A percentile compares a stretch with the other conserved stretches of the same genome.
Evolutionary conservation across 331 rosid species (phyloP).

Genomic region (Rosa hybrid): DNA sequence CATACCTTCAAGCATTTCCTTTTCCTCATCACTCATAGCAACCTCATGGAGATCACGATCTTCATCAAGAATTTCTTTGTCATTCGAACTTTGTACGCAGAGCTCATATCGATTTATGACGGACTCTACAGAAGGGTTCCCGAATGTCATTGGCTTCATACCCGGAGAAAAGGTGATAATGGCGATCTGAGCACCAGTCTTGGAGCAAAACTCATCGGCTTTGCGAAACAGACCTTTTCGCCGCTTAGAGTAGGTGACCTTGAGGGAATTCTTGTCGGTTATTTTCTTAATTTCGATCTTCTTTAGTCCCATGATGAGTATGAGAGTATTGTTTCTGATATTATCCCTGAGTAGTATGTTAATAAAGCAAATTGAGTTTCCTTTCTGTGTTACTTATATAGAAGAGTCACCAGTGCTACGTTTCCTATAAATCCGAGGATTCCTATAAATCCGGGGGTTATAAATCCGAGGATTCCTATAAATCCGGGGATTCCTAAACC

Average conservation of each 20-base stretch:
- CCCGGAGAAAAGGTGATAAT: not conserved
- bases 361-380: not conserved
- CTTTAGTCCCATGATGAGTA: not conserved
- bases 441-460: not conserved
- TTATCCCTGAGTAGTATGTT: not conserved
- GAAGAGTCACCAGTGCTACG: not conserved
- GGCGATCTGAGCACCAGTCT: not conserved
- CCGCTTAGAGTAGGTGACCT: not conserved
- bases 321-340: not conserved
- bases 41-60: not conserved
- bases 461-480: no score
- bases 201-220: not conserved
- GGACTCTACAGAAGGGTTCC: not conserved
- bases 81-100: not conserved
- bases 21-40: not conserved
- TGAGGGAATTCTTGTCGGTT: not conserved
- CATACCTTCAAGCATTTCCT: not conserved
- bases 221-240: not conserved
- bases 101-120: not conserved
- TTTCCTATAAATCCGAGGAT: not conserved
- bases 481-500: not conserved
- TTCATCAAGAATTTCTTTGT: not conserved
- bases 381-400: not conserved
- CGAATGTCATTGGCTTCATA: not conserved
- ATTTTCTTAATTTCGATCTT: constrained; percentile 5